Percentiles rank a stretch among this genome's conserved stretches.
Conservation (phyloP, 2,329 filamentous ascomycete species). For the Cordyceps farinosa region DNA sequence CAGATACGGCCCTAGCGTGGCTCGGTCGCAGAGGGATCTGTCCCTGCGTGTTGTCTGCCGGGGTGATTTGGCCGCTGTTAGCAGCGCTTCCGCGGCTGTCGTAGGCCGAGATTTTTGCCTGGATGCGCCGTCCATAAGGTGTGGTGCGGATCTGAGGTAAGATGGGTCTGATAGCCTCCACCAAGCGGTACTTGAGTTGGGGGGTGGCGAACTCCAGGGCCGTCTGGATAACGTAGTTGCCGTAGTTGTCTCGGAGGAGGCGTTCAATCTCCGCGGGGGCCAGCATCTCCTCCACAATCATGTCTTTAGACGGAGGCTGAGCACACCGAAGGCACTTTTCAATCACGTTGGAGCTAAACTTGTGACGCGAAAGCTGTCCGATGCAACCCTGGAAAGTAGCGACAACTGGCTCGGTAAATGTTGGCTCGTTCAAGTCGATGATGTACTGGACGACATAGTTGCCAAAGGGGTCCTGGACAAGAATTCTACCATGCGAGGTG, state of each 20-base stretch:
- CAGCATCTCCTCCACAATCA: slow-evolving; percentile 81
- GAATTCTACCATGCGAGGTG: slow-evolving; percentile 77
- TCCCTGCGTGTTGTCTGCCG: slow-evolving; percentile 50
- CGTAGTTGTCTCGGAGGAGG: slow-evolving; percentile 86
- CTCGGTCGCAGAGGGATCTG: slow-evolving; percentile 49
- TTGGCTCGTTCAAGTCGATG: slow-evolving; percentile 82
- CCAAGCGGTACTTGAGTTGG: slow-evolving; percentile 68
- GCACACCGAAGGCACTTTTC: slow-evolving; percentile 93
- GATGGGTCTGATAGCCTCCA: slow-evolving; percentile 82
- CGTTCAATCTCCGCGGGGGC: slow-evolving; percentile 74
- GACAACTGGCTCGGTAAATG: slow-evolving; percentile 87
- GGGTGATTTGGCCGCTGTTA: slow-evolving; percentile 49
- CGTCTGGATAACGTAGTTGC: slow-evolving; percentile 98
- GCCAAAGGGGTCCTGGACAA: slow-evolving; percentile 95
- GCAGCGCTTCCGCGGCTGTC: slow-evolving; percentile 45
- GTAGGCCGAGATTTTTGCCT: slow-evolving; percentile 73
- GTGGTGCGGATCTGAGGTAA: slow-evolving; percentile 82
- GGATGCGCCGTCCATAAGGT: slow-evolving; percentile 90
- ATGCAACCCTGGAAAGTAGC: slow-evolving; percentile 71
- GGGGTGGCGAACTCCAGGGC: slow-evolving; percentile 81
- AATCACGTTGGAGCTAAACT: slow-evolving; percentile 98
- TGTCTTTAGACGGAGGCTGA: slow-evolving; percentile 67
- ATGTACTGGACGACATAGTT: slow-evolving; percentile 99
- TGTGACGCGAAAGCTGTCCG: slow-evolving; percentile 79
- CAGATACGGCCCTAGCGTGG: slow-evolving; percentile 42